Conservation (phyloP, 2,329 filamentous ascomycete genomes). For the Plenodomus tracheiphilus region DNA sequence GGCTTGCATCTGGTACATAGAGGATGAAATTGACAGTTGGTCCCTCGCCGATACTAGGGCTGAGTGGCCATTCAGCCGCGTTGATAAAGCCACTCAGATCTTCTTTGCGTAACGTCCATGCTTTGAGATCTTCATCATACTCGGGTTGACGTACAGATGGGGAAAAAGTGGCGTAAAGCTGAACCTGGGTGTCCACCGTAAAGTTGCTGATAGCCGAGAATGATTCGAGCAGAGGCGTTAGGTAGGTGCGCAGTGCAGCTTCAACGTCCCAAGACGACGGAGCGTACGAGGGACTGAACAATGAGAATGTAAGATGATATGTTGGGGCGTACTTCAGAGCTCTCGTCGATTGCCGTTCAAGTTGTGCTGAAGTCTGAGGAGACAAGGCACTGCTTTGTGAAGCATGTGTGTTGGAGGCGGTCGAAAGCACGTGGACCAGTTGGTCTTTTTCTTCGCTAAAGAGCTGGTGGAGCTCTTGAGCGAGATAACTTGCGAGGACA, state of each 20-base stretch:
- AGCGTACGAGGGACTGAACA: slow-evolving; percentile 77
- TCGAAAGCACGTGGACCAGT: slow-evolving; percentile 57
- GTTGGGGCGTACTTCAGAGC: slow-evolving; percentile 90
- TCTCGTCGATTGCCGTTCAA: slow-evolving; percentile 71
- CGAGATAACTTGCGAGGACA: slow-evolving; percentile 74
- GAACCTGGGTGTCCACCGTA: slow-evolving; percentile 93
- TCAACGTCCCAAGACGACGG: slow-evolving; percentile 95
- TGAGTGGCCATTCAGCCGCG: slow-evolving; percentile 95
- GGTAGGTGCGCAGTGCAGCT: slow-evolving; percentile 75
- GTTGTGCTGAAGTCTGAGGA: slow-evolving; percentile 53
- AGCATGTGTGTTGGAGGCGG: slow-evolving; percentile 46
- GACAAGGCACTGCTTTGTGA: slow-evolving; percentile 57
- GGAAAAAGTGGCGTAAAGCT: slow-evolving; percentile 78
- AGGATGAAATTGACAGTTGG: slow-evolving; percentile 96
- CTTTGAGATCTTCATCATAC: slow-evolving; percentile 56
- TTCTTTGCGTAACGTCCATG: slow-evolving; percentile 75
- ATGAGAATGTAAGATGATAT: slow-evolving; percentile 93
- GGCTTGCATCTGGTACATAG: slow-evolving; percentile 75
- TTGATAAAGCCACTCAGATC: slow-evolving; percentile 95
- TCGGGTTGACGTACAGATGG: slow-evolving; percentile 63
- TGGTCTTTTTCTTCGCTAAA: slow-evolving; percentile 90
- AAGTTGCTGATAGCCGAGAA: slow-evolving; percentile 89
- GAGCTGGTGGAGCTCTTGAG: slow-evolving; percentile 72
- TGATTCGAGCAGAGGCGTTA: slow-evolving; percentile 78
- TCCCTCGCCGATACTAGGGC: slow-evolving; percentile 87